Percentiles rank a stretch among this genome's conserved stretches.
These are phyloP conservation scores for Globisporangium irregulare DNA, from an alignment of 352 stramenopile genomes.

Conservation along the genomic window DNA sequence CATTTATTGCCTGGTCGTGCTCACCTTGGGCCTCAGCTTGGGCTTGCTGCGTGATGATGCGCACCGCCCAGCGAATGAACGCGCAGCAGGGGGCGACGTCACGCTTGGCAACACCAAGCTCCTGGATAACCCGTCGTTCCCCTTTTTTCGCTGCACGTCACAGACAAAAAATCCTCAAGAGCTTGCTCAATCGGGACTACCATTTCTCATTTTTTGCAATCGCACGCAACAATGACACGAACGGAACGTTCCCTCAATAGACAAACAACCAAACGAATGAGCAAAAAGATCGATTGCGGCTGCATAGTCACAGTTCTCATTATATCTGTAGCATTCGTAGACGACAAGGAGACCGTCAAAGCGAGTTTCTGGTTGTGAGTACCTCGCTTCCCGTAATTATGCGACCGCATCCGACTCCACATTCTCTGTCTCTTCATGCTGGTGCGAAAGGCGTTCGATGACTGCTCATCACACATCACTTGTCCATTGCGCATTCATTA, in stretches of 20 bases:
- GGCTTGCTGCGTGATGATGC: neutral
- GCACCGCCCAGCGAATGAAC: neutral
- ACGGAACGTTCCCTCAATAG: neutral
- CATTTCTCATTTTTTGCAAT: constrained; percentile 1
- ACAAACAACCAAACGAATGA: neutral
- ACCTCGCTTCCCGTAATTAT: neutral
- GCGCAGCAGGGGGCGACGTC: constrained; percentile 1
- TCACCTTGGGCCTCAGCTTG: neutral
- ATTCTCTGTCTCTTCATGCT: neutral
- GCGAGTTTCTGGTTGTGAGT: neutral
- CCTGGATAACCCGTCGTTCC: neutral
- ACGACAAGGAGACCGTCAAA: neutral
- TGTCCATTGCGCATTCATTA: neutral
- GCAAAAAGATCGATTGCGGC: neutral
- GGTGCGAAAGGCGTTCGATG: neutral
- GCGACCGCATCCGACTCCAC: neutral
- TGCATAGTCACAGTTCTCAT: neutral
- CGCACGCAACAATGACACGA: neutral
- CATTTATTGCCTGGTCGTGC: neutral
- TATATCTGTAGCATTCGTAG: neutral
- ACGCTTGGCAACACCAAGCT: neutral
- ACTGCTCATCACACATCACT: neutral
- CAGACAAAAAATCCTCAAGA: neutral
- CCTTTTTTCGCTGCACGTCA: neutral
- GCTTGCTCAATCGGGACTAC: neutral